phyloP scores from a whole-genome alignment of 2,329 filamentous ascomycete genomes.

The Penicillium paneum region DNA sequence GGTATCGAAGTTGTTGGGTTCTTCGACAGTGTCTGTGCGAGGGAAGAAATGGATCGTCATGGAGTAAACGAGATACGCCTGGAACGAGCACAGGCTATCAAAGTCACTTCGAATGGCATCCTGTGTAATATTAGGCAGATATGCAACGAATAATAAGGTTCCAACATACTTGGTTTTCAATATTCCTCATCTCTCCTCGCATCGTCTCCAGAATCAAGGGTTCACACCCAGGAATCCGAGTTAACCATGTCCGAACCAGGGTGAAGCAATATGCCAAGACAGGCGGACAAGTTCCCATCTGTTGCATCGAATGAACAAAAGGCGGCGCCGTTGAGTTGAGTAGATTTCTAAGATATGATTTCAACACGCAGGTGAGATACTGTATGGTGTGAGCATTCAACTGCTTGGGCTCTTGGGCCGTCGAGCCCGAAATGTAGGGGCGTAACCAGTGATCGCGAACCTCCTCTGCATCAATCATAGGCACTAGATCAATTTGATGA shows the following conservation, averaged over 20 bases:
- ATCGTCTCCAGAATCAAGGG: conserved; percentile 20
- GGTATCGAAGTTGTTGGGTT: conserved; percentile 33
- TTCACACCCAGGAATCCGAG: conserved; percentile 27
- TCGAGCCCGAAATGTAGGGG: conserved; percentile 20
- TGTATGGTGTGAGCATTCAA: conserved; percentile 23
- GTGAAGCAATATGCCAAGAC: conserved; percentile 28
- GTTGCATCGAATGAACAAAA: conserved; percentile 27
- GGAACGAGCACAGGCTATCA: conserved; percentile 47
- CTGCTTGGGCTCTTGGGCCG: conserved; percentile 20
- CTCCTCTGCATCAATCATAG: conserved; percentile 18
- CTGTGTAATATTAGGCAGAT: background rate
- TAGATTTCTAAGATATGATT: conserved; percentile 24
- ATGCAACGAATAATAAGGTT: background rate
- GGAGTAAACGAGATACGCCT: conserved; percentile 54
- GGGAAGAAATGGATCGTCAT: conserved; percentile 49
- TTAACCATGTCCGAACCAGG: conserved; percentile 29
- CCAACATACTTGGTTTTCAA: conserved; percentile 16
- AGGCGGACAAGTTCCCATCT: conserved; percentile 7
- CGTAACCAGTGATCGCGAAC: conserved; percentile 31
- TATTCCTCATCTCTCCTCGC: conserved; percentile 26
- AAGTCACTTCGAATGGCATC: conserved; percentile 21
- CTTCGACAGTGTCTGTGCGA: conserved; percentile 20
- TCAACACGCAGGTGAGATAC: conserved; percentile 24
- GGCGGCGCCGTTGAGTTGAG: conserved; percentile 18
- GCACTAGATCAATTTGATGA: conserved; percentile 11